These are phyloP conservation scores for Lolium rigidum DNA, from an alignment of 176 grass and related monocot genomes.

Conservation along the genomic window DNA sequence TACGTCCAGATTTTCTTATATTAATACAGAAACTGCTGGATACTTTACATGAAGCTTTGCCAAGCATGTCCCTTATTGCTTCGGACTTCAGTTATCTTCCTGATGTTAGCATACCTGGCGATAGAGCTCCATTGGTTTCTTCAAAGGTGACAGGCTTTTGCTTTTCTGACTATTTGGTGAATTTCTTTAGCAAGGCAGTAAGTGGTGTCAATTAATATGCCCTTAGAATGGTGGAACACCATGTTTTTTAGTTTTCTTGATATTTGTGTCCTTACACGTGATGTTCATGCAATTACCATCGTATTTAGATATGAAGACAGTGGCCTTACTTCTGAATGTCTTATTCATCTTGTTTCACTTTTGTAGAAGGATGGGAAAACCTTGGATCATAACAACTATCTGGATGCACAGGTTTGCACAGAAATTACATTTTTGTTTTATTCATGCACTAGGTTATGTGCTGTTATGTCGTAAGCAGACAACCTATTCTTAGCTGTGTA, in stretches of 20 bases:
- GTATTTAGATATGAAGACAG: slow-evolving; percentile 11
- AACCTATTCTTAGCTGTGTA: background rate
- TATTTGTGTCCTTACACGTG: background rate
- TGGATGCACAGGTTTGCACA: slow-evolving; percentile 85
- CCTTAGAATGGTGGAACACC: background rate
- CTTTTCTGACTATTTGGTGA: slow-evolving; percentile 15
- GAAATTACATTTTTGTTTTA: background rate
- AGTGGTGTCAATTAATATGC: background rate
- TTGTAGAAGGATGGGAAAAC: slow-evolving; percentile 89
- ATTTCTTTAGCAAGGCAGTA: background rate
- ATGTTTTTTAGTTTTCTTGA: background rate
- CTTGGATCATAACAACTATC: slow-evolving; percentile 71
- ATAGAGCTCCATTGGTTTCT: slow-evolving; percentile 94
- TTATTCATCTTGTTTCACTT: slow-evolving; percentile 43
- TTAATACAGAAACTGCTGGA: slow-evolving; percentile 79
- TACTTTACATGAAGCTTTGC: slow-evolving; percentile 83
- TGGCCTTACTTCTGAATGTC: slow-evolving; percentile 14
- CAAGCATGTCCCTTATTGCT: slow-evolving; percentile 90
- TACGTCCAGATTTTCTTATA: background rate
- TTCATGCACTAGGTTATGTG: background rate
- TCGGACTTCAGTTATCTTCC: slow-evolving; percentile 99
- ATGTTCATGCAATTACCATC: slow-evolving; percentile 1
- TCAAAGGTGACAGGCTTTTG: slow-evolving; percentile 58
- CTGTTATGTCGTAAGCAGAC: background rate
- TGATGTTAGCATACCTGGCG: slow-evolving; percentile 87